Evolutionary conservation across 2,329 filamentous ascomycete species (phyloP).

Genomic region (Cladosporium oxysporum): DNA sequence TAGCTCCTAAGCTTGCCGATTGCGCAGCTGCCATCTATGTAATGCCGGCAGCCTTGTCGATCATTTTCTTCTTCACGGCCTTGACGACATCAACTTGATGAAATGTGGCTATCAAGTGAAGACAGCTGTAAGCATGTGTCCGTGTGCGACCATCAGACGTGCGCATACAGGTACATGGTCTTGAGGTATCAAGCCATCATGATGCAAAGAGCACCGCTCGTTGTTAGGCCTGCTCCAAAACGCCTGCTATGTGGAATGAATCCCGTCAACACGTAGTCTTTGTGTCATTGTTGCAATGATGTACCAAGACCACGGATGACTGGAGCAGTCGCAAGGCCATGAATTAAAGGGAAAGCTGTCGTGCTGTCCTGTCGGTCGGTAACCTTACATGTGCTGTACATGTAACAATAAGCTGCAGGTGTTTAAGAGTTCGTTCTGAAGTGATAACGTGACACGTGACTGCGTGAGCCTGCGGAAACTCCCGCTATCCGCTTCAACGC

Average conservation of each 20-base stretch:
- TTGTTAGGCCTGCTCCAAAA: background rate
- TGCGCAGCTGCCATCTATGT: conserved; percentile 18
- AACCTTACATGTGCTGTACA: no score
- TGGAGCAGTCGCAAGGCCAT: background rate
- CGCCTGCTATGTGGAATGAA: background rate
- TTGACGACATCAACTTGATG: background rate
- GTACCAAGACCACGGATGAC: background rate
- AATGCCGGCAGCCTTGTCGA: conserved; percentile 1
- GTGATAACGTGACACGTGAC: background rate
- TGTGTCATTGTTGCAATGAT: background rate
- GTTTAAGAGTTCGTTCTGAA: background rate
- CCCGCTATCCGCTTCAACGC: background rate
- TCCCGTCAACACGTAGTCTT: background rate
- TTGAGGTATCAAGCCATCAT: background rate
- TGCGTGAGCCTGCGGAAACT: background rate
- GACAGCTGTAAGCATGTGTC: background rate
- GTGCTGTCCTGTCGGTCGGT: background rate
- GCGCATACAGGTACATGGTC: background rate
- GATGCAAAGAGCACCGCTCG: background rate
- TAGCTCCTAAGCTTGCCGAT: background rate
- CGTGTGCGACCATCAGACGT: background rate
- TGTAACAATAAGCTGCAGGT: no score
- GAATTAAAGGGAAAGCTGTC: background rate
- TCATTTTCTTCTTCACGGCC: conserved; percentile 7
- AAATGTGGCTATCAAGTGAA: background rate